Percentiles rank a stretch among this genome's conserved stretches.
Conservation (phyloP, 2,329 filamentous ascomycete species). For the Neoarthrinium moseri region DNA sequence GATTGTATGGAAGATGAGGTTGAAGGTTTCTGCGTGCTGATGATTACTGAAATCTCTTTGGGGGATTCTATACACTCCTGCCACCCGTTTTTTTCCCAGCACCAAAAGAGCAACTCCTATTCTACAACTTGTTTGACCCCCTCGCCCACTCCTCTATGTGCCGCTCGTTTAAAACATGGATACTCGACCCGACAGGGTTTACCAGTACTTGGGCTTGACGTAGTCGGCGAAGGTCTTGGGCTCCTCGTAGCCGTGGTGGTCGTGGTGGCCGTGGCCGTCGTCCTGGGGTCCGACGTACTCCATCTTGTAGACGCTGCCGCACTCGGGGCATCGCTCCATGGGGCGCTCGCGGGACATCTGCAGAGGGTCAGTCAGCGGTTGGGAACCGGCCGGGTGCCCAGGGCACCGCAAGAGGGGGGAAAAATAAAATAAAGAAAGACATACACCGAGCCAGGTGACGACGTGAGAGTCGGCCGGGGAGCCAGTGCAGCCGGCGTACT, state of each 20-base stretch:
- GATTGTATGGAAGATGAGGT: too few species aligned
- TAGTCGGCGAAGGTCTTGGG: slow-evolving; percentile 97
- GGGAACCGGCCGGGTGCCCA: slow-evolving; percentile 4
- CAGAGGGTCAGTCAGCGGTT: slow-evolving; percentile 10
- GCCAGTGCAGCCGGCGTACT: slow-evolving; percentile 95
- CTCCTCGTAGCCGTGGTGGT: slow-evolving; percentile 68
- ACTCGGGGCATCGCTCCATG: slow-evolving; percentile 93
- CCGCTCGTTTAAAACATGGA: background rate
- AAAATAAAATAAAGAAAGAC: slow-evolving; percentile 29
- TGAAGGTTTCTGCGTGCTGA: too few species aligned
- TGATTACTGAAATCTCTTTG: slow-evolving; percentile 7
- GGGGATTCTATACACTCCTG: slow-evolving; percentile 9
- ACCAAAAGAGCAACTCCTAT: slow-evolving; percentile 2
- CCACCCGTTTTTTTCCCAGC: slow-evolving; percentile 2
- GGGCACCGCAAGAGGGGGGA: background rate
- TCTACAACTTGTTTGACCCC: slow-evolving; percentile 4
- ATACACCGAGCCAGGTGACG: slow-evolving; percentile 86
- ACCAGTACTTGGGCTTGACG: slow-evolving; percentile 93
- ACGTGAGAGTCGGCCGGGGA: slow-evolving; percentile 88
- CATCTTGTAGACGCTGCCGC: slow-evolving; percentile 96
- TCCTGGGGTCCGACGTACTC: slow-evolving; percentile 87
- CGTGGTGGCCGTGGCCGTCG: slow-evolving; percentile 60
- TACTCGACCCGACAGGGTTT: slow-evolving; percentile 33
- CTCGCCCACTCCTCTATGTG: slow-evolving; percentile 4
- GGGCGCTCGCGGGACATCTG: slow-evolving; percentile 87